Evolutionary conservation across 176 grass and related monocot genomes (phyloP).

Genomic region (Oryza australiensis): DNA sequence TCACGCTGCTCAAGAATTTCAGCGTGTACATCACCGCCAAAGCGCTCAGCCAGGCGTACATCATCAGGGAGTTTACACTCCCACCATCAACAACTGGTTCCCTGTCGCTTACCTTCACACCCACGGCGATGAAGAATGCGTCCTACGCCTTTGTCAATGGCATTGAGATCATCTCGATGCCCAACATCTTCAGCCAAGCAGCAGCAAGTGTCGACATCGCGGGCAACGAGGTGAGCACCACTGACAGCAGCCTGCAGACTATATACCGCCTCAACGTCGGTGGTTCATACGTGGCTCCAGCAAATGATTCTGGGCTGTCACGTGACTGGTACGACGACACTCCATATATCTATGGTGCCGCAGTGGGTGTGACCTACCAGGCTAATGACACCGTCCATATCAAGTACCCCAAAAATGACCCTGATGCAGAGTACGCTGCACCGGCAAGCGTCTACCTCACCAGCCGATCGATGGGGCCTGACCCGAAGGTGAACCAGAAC

Average conservation of each 20-base stretch:
- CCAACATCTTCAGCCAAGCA: slow-evolving; percentile 44
- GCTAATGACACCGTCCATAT: slow-evolving; percentile 17
- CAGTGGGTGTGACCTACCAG: slow-evolving; percentile 41
- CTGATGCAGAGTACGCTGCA: slow-evolving; percentile 41
- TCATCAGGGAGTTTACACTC: slow-evolving; percentile 64
- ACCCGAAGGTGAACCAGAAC: slow-evolving; percentile 45
- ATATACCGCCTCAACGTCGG: slow-evolving; percentile 77
- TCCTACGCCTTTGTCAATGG: slow-evolving; percentile 82
- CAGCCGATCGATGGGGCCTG: slow-evolving; percentile 50
- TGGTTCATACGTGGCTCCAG: slow-evolving; percentile 48
- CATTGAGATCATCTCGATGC: slow-evolving; percentile 84
- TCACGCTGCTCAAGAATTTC: slow-evolving; percentile 74
- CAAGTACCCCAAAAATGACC: slow-evolving; percentile 22
- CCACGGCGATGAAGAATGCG: slow-evolving; percentile 59
- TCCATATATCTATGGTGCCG: slow-evolving; percentile 61
- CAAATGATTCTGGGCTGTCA: slow-evolving; percentile 55
- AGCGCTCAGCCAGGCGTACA: slow-evolving; percentile 74
- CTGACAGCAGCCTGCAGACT: slow-evolving; percentile 36
- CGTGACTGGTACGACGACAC: slow-evolving; percentile 75
- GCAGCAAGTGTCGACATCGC: slow-evolving; percentile 35
- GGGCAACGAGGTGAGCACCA: slow-evolving; percentile 40
- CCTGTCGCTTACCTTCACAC: slow-evolving; percentile 62
- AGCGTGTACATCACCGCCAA: slow-evolving; percentile 71
- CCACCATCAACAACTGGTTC: slow-evolving; percentile 24
- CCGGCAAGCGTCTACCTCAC: slow-evolving; percentile 52